Conservation (phyloP, 2,329 filamentous ascomycete species). For the Myriosclerotinia duriaeana region DNA sequence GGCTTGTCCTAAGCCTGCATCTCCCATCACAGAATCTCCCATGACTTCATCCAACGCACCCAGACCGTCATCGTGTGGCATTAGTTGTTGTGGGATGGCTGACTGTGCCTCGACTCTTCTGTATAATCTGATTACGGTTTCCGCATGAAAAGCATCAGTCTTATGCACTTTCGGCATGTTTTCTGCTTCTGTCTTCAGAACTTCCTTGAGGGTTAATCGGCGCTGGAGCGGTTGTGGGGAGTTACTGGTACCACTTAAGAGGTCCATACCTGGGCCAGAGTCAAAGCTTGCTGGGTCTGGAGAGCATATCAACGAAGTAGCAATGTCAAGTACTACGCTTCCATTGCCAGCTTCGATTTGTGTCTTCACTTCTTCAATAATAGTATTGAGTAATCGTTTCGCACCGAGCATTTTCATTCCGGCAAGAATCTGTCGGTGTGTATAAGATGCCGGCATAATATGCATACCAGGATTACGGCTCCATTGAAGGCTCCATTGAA, state of each 20-base stretch:
- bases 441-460: slow-evolving; percentile 64
- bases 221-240: slow-evolving; percentile 31
- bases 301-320: slow-evolving; percentile 66
- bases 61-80: slow-evolving; percentile 22
- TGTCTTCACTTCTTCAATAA: slow-evolving; percentile 66
- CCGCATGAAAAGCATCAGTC: slow-evolving; percentile 34
- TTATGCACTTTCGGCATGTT: slow-evolving; percentile 35
- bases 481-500: slow-evolving; percentile 59
- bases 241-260: slow-evolving; percentile 20
- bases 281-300: slow-evolving; percentile 50
- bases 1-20: slow-evolving; percentile 25
- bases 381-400: slow-evolving; percentile 56
- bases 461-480: slow-evolving; percentile 50
- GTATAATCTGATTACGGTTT: slow-evolving; percentile 37
- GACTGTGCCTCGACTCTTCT: slow-evolving; percentile 39
- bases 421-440: slow-evolving; percentile 66
- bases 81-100: slow-evolving; percentile 27
- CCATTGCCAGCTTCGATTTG: slow-evolving; percentile 60
- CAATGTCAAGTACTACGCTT: slow-evolving; percentile 66
- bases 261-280: slow-evolving; percentile 26
- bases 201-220: slow-evolving; percentile 39
- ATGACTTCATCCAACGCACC: slow-evolving; percentile 25
- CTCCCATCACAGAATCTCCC: slow-evolving; percentile 26
- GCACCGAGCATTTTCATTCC: slow-evolving; percentile 62
- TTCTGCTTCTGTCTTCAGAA: slow-evolving; percentile 37